phyloP scores from a whole-genome alignment of 345 rosid genomes.

The Lenwebbia sp. region DNA sequence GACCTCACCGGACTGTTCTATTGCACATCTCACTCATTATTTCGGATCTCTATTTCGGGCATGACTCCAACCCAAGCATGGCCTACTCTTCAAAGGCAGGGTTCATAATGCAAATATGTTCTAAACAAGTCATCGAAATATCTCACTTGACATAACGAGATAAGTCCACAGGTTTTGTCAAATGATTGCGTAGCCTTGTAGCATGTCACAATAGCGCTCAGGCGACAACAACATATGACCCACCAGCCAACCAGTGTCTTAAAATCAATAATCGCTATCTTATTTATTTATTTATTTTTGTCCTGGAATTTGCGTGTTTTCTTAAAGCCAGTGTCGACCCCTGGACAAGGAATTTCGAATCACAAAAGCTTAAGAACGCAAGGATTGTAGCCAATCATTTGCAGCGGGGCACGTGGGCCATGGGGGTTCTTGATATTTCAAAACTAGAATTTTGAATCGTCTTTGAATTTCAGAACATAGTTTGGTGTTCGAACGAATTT shows the following conservation, averaged over 20 bases:
- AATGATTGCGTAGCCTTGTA: neutral
- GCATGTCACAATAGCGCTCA: neutral
- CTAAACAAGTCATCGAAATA: neutral
- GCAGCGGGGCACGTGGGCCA: neutral
- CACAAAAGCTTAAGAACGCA: neutral
- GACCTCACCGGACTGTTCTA: rapidly evolving
- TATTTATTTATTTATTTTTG: neutral
- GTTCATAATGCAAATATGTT: neutral
- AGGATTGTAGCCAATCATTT: neutral
- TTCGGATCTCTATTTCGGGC: rapidly evolving
- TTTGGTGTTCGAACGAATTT: neutral
- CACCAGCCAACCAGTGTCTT: neutral
- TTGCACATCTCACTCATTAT: neutral
- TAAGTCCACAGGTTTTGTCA: neutral
- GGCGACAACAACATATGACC: neutral
- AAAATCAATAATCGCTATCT: neutral
- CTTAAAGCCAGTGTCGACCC: too few relatives aligned
- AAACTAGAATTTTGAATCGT: neutral
- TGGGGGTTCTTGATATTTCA: neutral
- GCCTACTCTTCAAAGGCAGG: neutral
- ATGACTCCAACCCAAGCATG: neutral
- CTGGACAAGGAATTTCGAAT: neutral
- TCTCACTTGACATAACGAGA: neutral
- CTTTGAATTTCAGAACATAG: neutral
- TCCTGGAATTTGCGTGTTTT: neutral